Base-by-base conservation (phyloP, 2,329 filamentous ascomycete genomes). In the Thelonectria olida region DNA sequence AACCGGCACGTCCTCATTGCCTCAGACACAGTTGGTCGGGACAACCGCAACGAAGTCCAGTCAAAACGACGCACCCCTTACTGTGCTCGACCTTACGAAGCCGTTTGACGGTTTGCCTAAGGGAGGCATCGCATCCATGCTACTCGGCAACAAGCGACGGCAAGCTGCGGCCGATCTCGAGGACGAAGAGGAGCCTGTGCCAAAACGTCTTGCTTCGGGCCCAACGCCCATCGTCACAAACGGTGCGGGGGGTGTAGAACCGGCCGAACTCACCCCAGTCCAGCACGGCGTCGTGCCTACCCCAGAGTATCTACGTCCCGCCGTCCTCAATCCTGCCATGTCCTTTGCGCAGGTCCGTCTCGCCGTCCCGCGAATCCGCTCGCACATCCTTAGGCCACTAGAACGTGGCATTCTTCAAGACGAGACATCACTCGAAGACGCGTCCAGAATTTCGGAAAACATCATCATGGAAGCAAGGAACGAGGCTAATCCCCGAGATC, bases 101-200 rank as follows among this genome's bases (percentile, higher is more conserved):
- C 96, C 96, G 1, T 97, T 94, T 65, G 95, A 99, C 68, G 94
- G 95, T 1, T 83, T 98, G 41, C 96, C 96, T 0, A 93, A 92
- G 74, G 96, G 96, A 22, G 96, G 96, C 3, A 84, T 99, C 17
- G 88, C 92, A 2, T 86, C 92, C 2, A 87, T 99, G 80, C 81
- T 99, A 1, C 85, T 98, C 19, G 96, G 96, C 0, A 99, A 97
- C 75, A 99, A 98, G 79, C 86, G 96, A 23, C 97, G 96, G 72
- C 88, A 91, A 48, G 85, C 88, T 15, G 85, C 86, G 6, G 78
- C 91, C 5, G 92, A 96, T 59, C 89, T 85, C 1, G 92, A 95
- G 28, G 93, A 96, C 17, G 92, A 93, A 1, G 86, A 88, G 44
- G 86, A 88, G 19, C 81, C 81, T 9, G 64, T 67, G 0, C 70